A percentile compares a stretch with the other conserved stretches of the same genome.
Conservation (phyloP, 495 filamentous ascomycete species). For the Oidiodendron maius region DNA sequence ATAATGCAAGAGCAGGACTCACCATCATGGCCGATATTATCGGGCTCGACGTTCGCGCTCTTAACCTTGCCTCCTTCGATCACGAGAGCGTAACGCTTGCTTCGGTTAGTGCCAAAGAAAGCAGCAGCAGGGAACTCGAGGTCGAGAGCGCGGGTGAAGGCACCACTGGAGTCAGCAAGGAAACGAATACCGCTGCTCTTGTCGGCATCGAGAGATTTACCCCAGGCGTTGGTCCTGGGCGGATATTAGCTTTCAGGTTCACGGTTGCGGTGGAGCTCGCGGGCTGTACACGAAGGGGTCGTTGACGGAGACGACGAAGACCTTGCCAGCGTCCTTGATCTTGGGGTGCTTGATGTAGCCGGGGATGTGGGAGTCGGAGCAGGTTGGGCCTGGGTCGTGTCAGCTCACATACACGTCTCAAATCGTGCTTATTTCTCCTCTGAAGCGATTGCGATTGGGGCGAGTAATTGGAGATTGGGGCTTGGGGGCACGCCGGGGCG, state of each 20-base stretch:
- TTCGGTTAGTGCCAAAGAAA: slow-evolving; percentile 77
- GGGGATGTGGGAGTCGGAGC: slow-evolving; percentile 73
- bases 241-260: neutral
- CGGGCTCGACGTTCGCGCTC: slow-evolving; percentile 74
- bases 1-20: neutral
- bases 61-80: slow-evolving; percentile 74
- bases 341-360: slow-evolving; percentile 71
- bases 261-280: too few relatives aligned
- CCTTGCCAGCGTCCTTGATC: slow-evolving; percentile 64
- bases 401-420: too few relatives aligned
- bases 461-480: too few relatives aligned
- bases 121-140: slow-evolving; percentile 72
- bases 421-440: too few relatives aligned
- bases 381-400: slow-evolving; percentile 48
- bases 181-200: slow-evolving; percentile 77
- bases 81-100: slow-evolving; percentile 82
- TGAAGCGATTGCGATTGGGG: too few relatives aligned
- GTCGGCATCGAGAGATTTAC: slow-evolving; percentile 59
- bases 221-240: slow-evolving; percentile 81
- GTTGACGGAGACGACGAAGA: slow-evolving; percentile 91
- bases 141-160: slow-evolving; percentile 79
- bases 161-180: slow-evolving; percentile 72
- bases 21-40: slow-evolving; percentile 63
- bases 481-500: too few relatives aligned
- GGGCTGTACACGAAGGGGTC: slow-evolving; percentile 82